Base-by-base conservation (phyloP, 73 alveolate genomes). In the Symbiodinium pilosum region DNA sequence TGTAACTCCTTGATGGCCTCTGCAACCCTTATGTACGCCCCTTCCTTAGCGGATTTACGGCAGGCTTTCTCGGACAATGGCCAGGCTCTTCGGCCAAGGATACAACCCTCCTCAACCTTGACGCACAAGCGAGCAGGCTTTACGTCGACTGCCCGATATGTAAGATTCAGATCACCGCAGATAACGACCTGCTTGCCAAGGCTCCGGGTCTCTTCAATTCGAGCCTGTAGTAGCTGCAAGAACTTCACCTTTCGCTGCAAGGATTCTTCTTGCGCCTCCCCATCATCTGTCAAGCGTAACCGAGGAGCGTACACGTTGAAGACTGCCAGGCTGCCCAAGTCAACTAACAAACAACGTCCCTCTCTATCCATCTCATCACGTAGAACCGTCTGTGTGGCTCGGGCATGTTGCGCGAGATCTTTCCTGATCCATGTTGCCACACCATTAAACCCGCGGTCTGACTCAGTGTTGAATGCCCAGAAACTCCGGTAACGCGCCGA, bases 161-260 rank as follows among this genome's bases (percentile, higher is more conserved):
- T 88, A 30, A 88, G 86, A 44, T 88, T 88, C 51, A 88, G 24
- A 64, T 88, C 95, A 39, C 95, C 95, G 42, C 95, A 88, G 43
- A 88, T 71, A 32, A 88, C 24, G 38, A 41, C 95, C 95, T 56
- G 40, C 43, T 88, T 88, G 68, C 95, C 95, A 18, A 39, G 43
- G 7, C 42, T 1, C 34, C 43, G 95, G n/a, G 36, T 26, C 36
- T 41, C 44, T 30, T 71, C 85, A 1, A 36, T 71, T 24, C 77
- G 77, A 16, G 11, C 32, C 77, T 64, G 77, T 5, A 64, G 77
- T 12, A 64, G 77, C 38, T 20, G 77, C 77, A 64, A 9, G 77
- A 64, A 64, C 32, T 64, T 64, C 38, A 21, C 36, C 3, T 64
- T 64, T 36, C 28, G 77, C 77, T 26, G 77, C 40, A 64, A 18